Evolutionary conservation across 148 eudicot species (phyloP).

Genomic region (Suaeda aralocaspica): DNA sequence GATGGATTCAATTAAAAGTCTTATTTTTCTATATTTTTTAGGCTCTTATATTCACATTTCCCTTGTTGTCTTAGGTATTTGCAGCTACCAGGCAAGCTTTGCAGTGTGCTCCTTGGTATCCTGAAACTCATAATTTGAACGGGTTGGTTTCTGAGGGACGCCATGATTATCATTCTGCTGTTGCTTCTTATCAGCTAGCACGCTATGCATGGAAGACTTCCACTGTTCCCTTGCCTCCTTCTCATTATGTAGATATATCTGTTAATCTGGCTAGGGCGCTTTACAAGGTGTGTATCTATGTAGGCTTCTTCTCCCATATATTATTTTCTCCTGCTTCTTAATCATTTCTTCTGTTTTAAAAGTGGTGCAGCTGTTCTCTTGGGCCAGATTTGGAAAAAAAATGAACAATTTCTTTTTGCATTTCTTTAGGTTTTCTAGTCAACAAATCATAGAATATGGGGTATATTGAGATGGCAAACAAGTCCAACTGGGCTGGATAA

Average conservation of each 20-base stretch:
- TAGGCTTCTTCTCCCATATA: background rate
- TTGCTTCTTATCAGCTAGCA: conserved; percentile 67
- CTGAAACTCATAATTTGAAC: conserved; percentile 80
- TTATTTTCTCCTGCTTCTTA: background rate
- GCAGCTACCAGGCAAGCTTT: conserved; percentile 86
- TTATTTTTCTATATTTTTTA: background rate
- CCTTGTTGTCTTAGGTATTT: conserved; percentile 52
- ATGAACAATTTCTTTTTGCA: too few species aligned
- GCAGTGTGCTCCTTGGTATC: conserved; percentile 74
- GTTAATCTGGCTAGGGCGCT: conserved; percentile 83
- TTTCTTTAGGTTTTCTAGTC: too few species aligned
- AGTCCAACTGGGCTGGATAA: too few species aligned
- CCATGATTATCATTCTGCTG: conserved; percentile 63
- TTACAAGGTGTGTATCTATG: conserved; percentile 47
- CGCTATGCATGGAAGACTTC: conserved; percentile 47
- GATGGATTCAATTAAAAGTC: conserved; percentile 1
- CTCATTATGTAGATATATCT: conserved; percentile 47
- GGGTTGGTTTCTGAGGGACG: conserved; percentile 84
- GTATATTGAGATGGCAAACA: too few species aligned
- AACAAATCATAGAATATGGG: too few species aligned
- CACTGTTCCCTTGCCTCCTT: conserved; percentile 36
- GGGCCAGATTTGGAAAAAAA: too few species aligned
- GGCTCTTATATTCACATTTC: background rate
- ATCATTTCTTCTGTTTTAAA: background rate
- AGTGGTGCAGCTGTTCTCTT: background rate